Conservation (phyloP, 805 yeast species). For the Kuraishia piskuri region DNA sequence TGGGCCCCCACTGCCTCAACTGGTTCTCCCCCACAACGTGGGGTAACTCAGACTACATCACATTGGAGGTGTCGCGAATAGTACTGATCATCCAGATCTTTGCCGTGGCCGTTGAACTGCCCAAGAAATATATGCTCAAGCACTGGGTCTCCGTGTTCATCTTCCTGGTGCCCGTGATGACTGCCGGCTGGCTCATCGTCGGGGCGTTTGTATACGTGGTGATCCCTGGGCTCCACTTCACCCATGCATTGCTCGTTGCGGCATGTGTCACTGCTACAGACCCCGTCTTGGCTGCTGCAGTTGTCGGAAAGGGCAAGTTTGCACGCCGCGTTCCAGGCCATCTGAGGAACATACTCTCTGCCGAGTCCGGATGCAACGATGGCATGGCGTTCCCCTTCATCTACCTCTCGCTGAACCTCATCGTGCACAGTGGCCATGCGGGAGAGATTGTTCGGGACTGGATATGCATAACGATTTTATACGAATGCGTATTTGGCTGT, state of each 20-base stretch:
- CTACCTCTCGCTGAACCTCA: slow-evolving; percentile 45
- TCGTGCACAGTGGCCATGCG: slow-evolving; percentile 39
- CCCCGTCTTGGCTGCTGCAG: slow-evolving; percentile 67
- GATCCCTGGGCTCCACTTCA: slow-evolving; percentile 46
- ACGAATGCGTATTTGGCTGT: slow-evolving; percentile 53
- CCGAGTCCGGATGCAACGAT: slow-evolving; percentile 72
- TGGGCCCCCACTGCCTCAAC: slow-evolving; percentile 49
- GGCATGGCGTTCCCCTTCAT: slow-evolving; percentile 69
- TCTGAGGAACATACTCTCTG: slow-evolving; percentile 50
- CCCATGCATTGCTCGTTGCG: slow-evolving; percentile 49
- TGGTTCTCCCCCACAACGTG: slow-evolving; percentile 52
- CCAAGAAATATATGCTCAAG: slow-evolving; percentile 52
- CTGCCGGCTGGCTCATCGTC: slow-evolving; percentile 58
- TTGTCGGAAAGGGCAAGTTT: slow-evolving; percentile 65
- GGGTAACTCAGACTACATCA: slow-evolving; percentile 47
- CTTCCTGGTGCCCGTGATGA: slow-evolving; percentile 61
- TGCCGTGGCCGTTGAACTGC: slow-evolving; percentile 67
- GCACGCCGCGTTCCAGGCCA: slow-evolving; percentile 60
- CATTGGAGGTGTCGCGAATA: slow-evolving; percentile 52
- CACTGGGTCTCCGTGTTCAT: slow-evolving; percentile 53
- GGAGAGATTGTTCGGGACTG: slow-evolving; percentile 52
- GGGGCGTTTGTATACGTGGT: slow-evolving; percentile 55
- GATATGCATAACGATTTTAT: slow-evolving; percentile 50
- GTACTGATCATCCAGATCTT: slow-evolving; percentile 65
- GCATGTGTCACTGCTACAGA: slow-evolving; percentile 76